Base-by-base conservation (phyloP, 2,329 filamentous ascomycete genomes). In the Aspergillus fumigatiaffinis region DNA sequence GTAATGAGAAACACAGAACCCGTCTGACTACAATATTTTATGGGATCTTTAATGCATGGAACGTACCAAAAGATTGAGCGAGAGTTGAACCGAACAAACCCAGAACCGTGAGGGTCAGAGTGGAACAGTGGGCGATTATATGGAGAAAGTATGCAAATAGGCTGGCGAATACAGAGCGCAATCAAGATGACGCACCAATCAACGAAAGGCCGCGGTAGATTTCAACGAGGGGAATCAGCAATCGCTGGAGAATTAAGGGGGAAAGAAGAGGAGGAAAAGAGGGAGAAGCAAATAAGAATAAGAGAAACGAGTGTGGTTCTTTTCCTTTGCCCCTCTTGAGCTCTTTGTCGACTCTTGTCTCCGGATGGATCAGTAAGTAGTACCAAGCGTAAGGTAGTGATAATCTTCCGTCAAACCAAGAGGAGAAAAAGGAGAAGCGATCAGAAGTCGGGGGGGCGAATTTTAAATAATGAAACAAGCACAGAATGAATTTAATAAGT, bases 251-350 rank as follows among this genome's bases (percentile, higher is more conserved):
- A 21, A n/a, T 28, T 28, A 50, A 44, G 35, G 44, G 41, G n/a
- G 12, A 41, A 52, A 48, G 54, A 60, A 61, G 50, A 54, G 42
- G 42, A 38, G 50, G 17, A 50, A 55, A 52, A 49, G 46, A 46
- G 26, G 49, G 41, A 59, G 56, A 53, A 55, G 51, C 28, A 29
- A 50, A 55, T 23, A 21, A 35, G 51, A 28, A 32, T 46, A 46
- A 47, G 25, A 44, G 44, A 48, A 52, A 28, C 8, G 54, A 55
- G 42, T 23, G 42, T 46, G 42, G 12, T 46, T 23, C 42, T 46
- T 46, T 46, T 12, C 42, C 21, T 46, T 46, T 46, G 42, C 7
- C 42, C 21, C 42, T 46, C n/a, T 21, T 20, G 42, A 10, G 42
- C 9, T 23, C 42, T 46, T 46, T 46, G 42, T 46, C 20, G 21